phyloP scores from a whole-genome alignment of 805 yeast genomes.

The Pichia cabralensis region DNA sequence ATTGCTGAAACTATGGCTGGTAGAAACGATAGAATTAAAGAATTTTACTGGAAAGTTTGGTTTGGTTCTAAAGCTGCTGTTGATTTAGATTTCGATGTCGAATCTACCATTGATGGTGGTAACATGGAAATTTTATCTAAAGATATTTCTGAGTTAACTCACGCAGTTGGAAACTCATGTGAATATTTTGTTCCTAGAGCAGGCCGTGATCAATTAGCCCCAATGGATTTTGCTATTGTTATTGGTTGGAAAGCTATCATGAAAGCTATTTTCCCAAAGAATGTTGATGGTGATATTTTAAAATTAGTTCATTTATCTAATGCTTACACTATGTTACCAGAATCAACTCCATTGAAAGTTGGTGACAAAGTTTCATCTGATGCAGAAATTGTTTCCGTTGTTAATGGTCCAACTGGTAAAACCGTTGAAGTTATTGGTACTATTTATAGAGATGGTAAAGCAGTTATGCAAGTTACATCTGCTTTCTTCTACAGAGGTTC shows the following conservation, averaged over 20 bases:
- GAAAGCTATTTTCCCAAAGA: conserved; percentile 94
- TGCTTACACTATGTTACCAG: conserved; percentile 87
- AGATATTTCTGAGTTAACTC: conserved; percentile 85
- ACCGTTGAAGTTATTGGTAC: conserved; percentile 93
- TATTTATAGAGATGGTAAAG: conserved; percentile 59
- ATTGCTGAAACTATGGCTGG: conserved; percentile 81
- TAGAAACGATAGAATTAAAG: conserved; percentile 87
- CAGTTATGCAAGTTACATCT: conserved; percentile 90
- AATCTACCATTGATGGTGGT: conserved; percentile 61
- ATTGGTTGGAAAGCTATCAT: conserved; percentile 98
- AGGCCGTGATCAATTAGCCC: conserved; percentile 79
- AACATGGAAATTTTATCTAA: conserved; percentile 58
- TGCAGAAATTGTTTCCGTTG: conserved; percentile 81
- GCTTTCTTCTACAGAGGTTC: conserved; percentile 94
- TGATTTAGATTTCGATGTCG: conserved; percentile 63
- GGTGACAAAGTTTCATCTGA: conserved; percentile 77
- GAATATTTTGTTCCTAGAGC: conserved; percentile 90
- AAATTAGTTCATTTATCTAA: conserved; percentile 91
- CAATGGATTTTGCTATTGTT: conserved; percentile 99
- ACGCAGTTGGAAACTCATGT: conserved; percentile 93
- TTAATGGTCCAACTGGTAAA: conserved; percentile 89
- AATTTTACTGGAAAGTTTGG: conserved; percentile 97
- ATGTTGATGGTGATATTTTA: conserved; percentile 92
- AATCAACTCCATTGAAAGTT: conserved; percentile 78
- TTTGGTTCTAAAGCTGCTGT: conserved; percentile 54